These are phyloP conservation scores for Pseudomicrostroma phylloplanum DNA, from an alignment of 1,284 basidiomycete genomes.

Conservation along the genomic window DNA sequence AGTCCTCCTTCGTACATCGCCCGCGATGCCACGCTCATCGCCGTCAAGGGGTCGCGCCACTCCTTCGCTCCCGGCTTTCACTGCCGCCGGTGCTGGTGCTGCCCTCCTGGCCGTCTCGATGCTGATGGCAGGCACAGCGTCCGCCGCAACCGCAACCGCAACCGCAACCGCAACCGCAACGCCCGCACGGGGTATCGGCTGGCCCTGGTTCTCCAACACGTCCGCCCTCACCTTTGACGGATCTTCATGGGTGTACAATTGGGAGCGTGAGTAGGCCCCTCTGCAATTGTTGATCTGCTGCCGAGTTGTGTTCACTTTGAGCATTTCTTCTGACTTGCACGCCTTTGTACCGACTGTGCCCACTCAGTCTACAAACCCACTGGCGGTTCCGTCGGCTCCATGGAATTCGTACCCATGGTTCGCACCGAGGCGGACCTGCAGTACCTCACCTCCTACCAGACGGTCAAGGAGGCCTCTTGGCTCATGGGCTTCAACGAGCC, in stretches of 20 bases:
- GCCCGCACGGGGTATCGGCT: not conserved
- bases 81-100: too few relatives aligned
- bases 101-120: too few relatives aligned
- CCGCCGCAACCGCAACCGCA: not conserved
- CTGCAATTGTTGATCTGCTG: too few relatives aligned
- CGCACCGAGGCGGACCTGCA: not conserved
- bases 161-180: not conserved
- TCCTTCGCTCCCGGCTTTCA: too few relatives aligned
- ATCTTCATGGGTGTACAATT: not conserved
- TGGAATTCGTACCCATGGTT: not conserved
- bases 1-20: too few relatives aligned
- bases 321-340: not conserved
- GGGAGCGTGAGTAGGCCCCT: not conserved
- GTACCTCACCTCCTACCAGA: not conserved
- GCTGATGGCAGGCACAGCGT: too few relatives aligned
- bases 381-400: not conserved
- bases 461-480: not conserved
- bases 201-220: not conserved
- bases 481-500: constrained; percentile 4
- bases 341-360: not conserved
- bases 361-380: not conserved
- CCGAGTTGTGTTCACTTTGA: too few relatives aligned
- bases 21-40: too few relatives aligned
- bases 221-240: not conserved
- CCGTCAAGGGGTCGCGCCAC: too few relatives aligned